Conservation (phyloP, 306 rosid genomes). For the Quillaja saponaria region DNA sequence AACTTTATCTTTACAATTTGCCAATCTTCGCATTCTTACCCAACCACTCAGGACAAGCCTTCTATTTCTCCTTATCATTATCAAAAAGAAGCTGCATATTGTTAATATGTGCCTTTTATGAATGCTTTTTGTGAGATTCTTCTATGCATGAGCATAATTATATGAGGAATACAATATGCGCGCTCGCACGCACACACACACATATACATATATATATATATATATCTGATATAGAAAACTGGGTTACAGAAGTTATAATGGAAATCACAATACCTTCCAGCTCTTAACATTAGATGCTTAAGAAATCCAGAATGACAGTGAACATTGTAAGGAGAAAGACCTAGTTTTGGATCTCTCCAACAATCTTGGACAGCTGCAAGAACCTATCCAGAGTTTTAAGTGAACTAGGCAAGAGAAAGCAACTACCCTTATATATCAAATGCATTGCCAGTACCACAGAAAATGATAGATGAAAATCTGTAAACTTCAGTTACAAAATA, state of each 20-base stretch:
- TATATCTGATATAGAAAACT: conserved; percentile 1
- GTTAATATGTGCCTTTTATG: background rate
- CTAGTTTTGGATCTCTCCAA: conserved; percentile 82
- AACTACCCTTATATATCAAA: conserved; percentile 15
- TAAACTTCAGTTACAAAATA: conserved; percentile 8
- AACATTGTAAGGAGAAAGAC: conserved; percentile 76
- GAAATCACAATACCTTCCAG: conserved; percentile 70
- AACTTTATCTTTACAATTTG: background rate
- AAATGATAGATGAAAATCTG: background rate
- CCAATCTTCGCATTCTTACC: conserved; percentile 3
- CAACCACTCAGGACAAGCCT: background rate
- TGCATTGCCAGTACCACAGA: conserved; percentile 8
- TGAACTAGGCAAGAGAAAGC: conserved; percentile 42
- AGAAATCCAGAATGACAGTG: conserved; percentile 81
- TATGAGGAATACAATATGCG: conserved; percentile 18
- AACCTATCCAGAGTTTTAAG: conserved; percentile 56
- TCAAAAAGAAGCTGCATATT: background rate
- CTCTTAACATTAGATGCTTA: conserved; percentile 91
- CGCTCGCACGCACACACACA: too few relatives aligned
- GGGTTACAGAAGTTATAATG: background rate
- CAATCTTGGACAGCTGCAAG: conserved; percentile 82
- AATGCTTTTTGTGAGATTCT: background rate
- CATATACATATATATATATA: too few relatives aligned
- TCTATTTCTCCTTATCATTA: background rate
- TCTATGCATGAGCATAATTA: conserved; percentile 6